Conservation (phyloP, 1,284 basidiomycete genomes). For the Farysia itapuensis region DNA sequence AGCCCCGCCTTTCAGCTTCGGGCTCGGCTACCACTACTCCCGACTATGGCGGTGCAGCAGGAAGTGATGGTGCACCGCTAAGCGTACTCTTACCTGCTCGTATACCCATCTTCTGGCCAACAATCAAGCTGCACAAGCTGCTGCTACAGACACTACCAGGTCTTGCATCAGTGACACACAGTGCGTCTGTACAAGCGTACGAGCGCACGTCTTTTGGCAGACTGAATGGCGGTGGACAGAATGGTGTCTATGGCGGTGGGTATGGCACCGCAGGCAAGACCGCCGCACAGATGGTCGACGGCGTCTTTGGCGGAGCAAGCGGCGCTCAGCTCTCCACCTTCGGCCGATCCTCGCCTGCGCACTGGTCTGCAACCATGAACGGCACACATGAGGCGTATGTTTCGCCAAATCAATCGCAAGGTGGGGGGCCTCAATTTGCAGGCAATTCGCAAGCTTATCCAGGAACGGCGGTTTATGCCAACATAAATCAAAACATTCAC, state of each 20-base stretch:
- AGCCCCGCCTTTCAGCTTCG: constrained; percentile 39
- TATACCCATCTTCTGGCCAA: constrained; percentile 56
- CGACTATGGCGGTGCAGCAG: constrained; percentile 5
- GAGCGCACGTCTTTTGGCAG: constrained; percentile 27
- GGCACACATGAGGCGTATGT: background rate
- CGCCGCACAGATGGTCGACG: constrained; percentile 40
- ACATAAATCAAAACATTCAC: constrained; percentile 1
- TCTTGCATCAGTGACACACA: constrained; percentile 9
- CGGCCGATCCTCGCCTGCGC: background rate
- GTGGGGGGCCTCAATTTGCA: background rate
- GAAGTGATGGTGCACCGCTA: constrained; percentile 17
- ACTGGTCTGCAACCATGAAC: background rate
- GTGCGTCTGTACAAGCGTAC: constrained; percentile 13
- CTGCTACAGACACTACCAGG: constrained; percentile 13
- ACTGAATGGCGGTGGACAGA: constrained; percentile 7
- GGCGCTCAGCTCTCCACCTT: background rate
- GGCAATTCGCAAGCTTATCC: background rate
- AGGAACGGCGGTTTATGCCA: background rate
- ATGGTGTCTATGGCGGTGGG: constrained; percentile 20
- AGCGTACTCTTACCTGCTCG: constrained; percentile 45
- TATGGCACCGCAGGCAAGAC: constrained; percentile 26
- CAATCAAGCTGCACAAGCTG: constrained; percentile 36
- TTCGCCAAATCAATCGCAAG: background rate
- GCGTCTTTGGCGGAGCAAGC: constrained; percentile 10
- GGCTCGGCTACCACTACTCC: constrained; percentile 24